These are phyloP conservation scores for Vanilla planifolia DNA, from an alignment of 106 monocot genomes.

Conservation along the genomic window DNA sequence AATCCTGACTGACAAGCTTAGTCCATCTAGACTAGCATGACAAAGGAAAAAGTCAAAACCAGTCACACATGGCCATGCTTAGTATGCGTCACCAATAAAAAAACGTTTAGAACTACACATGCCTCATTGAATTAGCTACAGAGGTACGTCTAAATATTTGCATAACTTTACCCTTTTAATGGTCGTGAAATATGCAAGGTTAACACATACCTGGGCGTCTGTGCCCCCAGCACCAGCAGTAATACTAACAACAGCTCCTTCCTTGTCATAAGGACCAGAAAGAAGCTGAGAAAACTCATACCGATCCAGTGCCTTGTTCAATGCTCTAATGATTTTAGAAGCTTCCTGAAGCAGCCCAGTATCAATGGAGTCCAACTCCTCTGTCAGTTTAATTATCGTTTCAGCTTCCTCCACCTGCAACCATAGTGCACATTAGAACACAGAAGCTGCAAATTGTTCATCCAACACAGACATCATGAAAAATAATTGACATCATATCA, in stretches of 20 bases:
- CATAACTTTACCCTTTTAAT: too few species aligned
- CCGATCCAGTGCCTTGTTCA: slow-evolving; percentile 67
- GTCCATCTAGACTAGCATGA: too few species aligned
- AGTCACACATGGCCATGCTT: too few species aligned
- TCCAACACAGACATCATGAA: background rate
- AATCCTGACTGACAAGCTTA: too few species aligned
- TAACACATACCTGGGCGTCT: slow-evolving; percentile 81
- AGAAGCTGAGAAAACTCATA: slow-evolving; percentile 92
- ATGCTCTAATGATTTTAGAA: slow-evolving; percentile 58
- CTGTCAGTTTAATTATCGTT: slow-evolving; percentile 83
- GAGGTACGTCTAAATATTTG: too few species aligned
- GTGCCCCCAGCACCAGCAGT: slow-evolving; percentile 98
- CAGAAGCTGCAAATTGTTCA: background rate
- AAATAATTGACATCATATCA: too few species aligned
- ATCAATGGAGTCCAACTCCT: slow-evolving; percentile 88
- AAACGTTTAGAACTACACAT: too few species aligned
- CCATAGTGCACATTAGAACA: background rate
- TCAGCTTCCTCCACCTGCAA: slow-evolving; percentile 92
- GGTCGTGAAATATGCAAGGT: too few species aligned
- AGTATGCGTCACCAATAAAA: too few species aligned
- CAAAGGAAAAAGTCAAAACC: too few species aligned
- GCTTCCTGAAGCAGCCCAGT: slow-evolving; percentile 83
- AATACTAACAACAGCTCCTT: slow-evolving; percentile 84
- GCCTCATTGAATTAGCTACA: too few species aligned
- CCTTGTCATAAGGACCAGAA: slow-evolving; percentile 96